These are phyloP conservation scores for Chaetomidium leptoderma DNA, from an alignment of 495 filamentous ascomycete species.

Conservation along the genomic window DNA sequence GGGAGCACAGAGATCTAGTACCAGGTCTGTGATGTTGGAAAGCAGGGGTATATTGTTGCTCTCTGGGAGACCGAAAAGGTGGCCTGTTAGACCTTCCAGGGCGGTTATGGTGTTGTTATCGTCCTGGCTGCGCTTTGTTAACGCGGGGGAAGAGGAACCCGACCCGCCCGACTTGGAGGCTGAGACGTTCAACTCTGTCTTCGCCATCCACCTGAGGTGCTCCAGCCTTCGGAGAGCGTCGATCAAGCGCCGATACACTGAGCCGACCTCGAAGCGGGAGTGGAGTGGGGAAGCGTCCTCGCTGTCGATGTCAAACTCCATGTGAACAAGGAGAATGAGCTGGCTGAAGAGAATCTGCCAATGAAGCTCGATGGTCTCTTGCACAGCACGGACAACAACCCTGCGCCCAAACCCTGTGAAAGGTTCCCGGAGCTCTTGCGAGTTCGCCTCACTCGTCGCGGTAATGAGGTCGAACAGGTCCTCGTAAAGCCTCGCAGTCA, in stretches of 20 bases:
- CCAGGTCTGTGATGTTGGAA: slow-evolving; percentile 48
- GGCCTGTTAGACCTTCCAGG: slow-evolving; percentile 47
- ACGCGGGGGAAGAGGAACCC: slow-evolving; percentile 25
- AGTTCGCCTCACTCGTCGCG: slow-evolving; percentile 39
- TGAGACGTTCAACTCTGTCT: slow-evolving; percentile 46
- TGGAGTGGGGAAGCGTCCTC: slow-evolving; percentile 55
- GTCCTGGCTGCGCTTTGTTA: slow-evolving; percentile 34
- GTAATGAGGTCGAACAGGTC: slow-evolving; percentile 40
- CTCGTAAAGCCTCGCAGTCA: slow-evolving; percentile 53
- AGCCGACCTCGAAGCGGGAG: slow-evolving; percentile 59
- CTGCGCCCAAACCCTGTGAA: slow-evolving; percentile 69
- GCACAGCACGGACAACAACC: slow-evolving; percentile 65
- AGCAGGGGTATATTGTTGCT: slow-evolving; percentile 36
- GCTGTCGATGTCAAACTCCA: slow-evolving; percentile 71
- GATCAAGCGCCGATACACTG: slow-evolving; percentile 64
- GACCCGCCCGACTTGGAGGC: slow-evolving; percentile 36
- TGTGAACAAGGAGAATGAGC: slow-evolving; percentile 75
- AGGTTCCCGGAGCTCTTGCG: slow-evolving; percentile 35
- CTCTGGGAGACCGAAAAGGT: slow-evolving; percentile 46
- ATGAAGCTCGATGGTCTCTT: slow-evolving; percentile 69
- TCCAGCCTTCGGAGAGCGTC: slow-evolving; percentile 66
- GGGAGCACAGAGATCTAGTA: slow-evolving; percentile 51
- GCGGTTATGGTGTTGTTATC: slow-evolving; percentile 45
- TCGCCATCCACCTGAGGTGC: slow-evolving; percentile 76
- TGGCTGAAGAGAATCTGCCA: slow-evolving; percentile 71